Evolutionary conservation across 2,329 filamentous ascomycete species (phyloP).

Genomic region (Monilinia aucupariae): DNA sequence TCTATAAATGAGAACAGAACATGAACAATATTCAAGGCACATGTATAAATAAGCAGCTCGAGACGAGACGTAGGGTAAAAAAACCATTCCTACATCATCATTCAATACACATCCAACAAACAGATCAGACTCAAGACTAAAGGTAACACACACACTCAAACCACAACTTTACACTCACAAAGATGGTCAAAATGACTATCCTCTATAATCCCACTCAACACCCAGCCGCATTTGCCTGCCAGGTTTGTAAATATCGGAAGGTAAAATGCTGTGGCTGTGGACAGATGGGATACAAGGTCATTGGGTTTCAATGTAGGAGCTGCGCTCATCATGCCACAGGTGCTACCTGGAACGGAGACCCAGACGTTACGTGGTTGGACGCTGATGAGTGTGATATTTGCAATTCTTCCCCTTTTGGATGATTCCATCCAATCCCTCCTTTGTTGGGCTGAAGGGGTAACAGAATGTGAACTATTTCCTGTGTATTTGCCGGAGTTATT

Average conservation of each 20-base stretch:
- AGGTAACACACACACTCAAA: no score
- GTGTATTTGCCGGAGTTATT: neutral
- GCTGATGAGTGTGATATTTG: neutral
- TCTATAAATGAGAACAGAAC: no score
- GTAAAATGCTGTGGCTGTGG: slow-evolving; percentile 1
- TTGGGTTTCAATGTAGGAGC: neutral
- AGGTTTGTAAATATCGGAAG: neutral
- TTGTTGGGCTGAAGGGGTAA: no score
- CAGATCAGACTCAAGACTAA: no score
- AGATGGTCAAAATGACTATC: no score
- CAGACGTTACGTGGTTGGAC: neutral
- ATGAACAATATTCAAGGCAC: neutral
- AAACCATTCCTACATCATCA: no score
- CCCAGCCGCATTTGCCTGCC: neutral
- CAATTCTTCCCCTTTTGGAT: neutral
- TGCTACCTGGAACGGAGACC: neutral
- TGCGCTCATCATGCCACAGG: neutral
- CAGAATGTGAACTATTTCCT: no score
- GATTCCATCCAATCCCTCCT: neutral
- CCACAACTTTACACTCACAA: no score
- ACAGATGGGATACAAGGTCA: no score
- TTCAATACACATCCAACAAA: no score
- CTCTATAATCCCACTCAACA: neutral
- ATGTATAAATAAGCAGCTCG: no score
- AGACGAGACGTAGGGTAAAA: no score